Evolutionary conservation across 768 basidiomycete genomes (phyloP), one percentile per base, ranked within the genome.

Genomic region (Boletus tomentosulus): DNA sequence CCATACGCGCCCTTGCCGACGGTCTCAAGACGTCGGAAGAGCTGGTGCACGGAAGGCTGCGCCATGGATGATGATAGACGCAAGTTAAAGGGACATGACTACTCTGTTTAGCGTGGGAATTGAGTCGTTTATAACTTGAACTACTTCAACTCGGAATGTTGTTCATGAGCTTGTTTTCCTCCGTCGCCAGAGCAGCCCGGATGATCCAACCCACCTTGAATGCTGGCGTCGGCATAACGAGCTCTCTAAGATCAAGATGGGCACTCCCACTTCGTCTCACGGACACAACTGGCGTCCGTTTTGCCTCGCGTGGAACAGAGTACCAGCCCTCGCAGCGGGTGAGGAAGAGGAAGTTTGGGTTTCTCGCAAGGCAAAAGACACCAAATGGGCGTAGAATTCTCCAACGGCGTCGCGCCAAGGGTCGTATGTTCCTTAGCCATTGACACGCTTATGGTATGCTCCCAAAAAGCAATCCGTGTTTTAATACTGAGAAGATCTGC

Each of bases 291-390:
- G 44, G 56, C 48, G 57, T 69, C 13, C 85, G 93, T 7, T 84
- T 79, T 66, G 76, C 76, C 30, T 79, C 86, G 28, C 81, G 83
- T 42, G 95, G 95, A 42, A 81, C 83, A n/a, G 92, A 95, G 71
- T 98, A 98, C 63, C 95, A 98, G 68, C 95, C 95, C n/a, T 92
- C 89, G 0, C 93, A 96, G 70, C 81, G 94, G 39, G 90, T 89
- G 65, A 76, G 95, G 60, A 98, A 98, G 76, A 80, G 92, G 62
- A 92, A 87, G 67, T 89, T 92, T 66, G 95, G 95, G 6, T 98
- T 96, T 71, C 78, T 98, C 33, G 81, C 86, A 0, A 74, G 94
- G 55, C 84, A 87, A 69, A 78, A 79, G 60, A 82, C 77, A 9
- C 77, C 80, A 24, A 75, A 80, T 34, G 93, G 92, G 3, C 80